Evolutionary conservation across 441 rosid species (phyloP), one percentile per base, ranked within the genome.

Genomic region (Gossypium davidsonii): DNA sequence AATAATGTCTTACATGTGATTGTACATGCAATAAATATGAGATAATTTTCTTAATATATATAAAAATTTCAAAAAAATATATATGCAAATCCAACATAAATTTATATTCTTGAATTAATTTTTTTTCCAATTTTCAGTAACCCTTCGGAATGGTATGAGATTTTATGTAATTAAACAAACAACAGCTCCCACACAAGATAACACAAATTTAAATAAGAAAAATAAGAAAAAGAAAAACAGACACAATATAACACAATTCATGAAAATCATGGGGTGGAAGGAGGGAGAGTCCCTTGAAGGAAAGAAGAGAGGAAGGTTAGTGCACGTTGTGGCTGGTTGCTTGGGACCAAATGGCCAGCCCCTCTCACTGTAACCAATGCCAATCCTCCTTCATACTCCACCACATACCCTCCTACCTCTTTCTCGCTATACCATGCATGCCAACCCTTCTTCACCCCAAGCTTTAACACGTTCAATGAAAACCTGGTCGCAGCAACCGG

Each of bases 271-370:
- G 57, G 55, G 6, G 71, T 5, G 4, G 64, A 68, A 26, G 72
- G 73, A 6, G 62, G 73, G 0, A 70, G 34, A 55, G 49, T 34
- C 55, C 73, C 73, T 69, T 53, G 60, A 17, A 85, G 83, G 74
- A 85, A 81, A 21, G 81, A 80, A 6, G 83, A 55, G 73, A 85
- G 44, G 67, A 83, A 73, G 52, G 77, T 72, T 55, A 81, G 73
- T 37, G 88, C 70, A 3, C 80, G 77, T 37, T 80, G 77, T n/a
- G 87, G 84, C 58, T 85, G 86, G 74, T 77, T 73, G 66, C 81
- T 76, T 21, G 88, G 86, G 61, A 83, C 84, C 21, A 21, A 28
- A 73, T 83, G 85, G 5, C 85, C 85, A 0, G 85, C 86, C 14
- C 77, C 85, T 79, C 87, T 73, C 28, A 85, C 80, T 34, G 85